Evolutionary conservation across 2,329 filamentous ascomycete species (phyloP).

Genomic region (Tolypocladium tundrense): DNA sequence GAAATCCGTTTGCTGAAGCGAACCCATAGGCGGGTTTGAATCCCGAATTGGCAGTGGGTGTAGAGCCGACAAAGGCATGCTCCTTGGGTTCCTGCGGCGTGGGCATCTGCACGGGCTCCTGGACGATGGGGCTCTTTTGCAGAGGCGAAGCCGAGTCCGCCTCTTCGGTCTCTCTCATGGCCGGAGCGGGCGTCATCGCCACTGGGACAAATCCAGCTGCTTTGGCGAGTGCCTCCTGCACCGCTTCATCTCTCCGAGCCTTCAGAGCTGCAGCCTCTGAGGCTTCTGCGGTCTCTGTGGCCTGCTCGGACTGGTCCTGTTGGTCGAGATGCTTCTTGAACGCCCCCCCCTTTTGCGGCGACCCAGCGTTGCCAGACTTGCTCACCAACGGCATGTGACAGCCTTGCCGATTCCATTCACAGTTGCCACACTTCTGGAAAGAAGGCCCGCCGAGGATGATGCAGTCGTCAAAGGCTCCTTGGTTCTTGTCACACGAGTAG

Average conservation of each 20-base stretch:
- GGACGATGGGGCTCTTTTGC: slow-evolving; percentile 7
- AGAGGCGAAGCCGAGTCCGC: slow-evolving; percentile 1
- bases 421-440: slow-evolving; percentile 40
- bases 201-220: slow-evolving; percentile 1
- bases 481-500: slow-evolving; percentile 27
- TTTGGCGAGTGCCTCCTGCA: slow-evolving; percentile 2
- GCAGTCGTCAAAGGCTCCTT: slow-evolving; percentile 35
- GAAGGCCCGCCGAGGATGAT: slow-evolving; percentile 29
- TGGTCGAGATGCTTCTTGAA: not conserved
- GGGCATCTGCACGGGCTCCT: slow-evolving; percentile 15
- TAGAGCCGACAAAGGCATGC: not conserved
- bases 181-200: not conserved
- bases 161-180: not conserved
- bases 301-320: not conserved
- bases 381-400: slow-evolving; percentile 16
- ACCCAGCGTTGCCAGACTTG: not conserved
- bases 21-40: not conserved
- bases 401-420: slow-evolving; percentile 35
- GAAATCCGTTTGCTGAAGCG: not conserved
- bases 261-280: not conserved
- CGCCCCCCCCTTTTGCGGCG: not conserved
- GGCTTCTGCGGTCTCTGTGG: not conserved
- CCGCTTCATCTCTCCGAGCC: not conserved
- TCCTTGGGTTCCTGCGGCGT: slow-evolving; percentile 15
- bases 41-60: not conserved